A percentile compares a stretch with the other conserved stretches of the same genome.
These are phyloP conservation scores for Pseudogymnoascus sp. DNA, from an alignment of 2,329 filamentous ascomycete genomes.

Conservation along the genomic window DNA sequence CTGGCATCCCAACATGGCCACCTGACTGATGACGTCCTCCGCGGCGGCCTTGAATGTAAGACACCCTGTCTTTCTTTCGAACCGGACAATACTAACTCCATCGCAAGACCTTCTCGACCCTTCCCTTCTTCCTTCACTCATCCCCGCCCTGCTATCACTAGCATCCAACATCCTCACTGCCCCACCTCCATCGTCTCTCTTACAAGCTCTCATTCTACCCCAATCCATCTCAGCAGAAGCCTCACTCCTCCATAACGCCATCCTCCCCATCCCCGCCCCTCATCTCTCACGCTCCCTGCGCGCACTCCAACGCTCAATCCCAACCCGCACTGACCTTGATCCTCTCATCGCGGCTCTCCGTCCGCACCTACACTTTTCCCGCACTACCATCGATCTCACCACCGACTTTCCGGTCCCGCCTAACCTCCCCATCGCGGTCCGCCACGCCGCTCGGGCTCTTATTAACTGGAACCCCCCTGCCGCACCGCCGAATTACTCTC, in stretches of 20 bases:
- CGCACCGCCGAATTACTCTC: constrained; percentile 59
- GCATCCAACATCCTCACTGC: constrained; percentile 42
- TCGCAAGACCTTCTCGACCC: background rate
- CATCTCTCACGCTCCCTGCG: constrained; percentile 60
- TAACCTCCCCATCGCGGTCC: constrained; percentile 50
- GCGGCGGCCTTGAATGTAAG: constrained; percentile 68
- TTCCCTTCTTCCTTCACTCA: constrained; percentile 56
- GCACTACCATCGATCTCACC: constrained; percentile 40
- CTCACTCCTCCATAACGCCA: constrained; percentile 57
- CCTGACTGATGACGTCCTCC: constrained; percentile 61
- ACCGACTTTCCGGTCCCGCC: background rate
- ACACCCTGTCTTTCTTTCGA: constrained; percentile 26
- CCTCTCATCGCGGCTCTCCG: constrained; percentile 60
- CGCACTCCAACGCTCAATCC: constrained; percentile 57
- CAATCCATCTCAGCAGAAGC: constrained; percentile 65
- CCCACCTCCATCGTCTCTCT: constrained; percentile 33
- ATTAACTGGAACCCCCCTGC: constrained; percentile 59
- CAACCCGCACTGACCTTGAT: constrained; percentile 60
- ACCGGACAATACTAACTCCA: background rate
- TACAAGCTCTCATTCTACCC: constrained; percentile 65
- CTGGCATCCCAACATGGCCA: constrained; percentile 58
- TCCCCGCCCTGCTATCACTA: constrained; percentile 62
- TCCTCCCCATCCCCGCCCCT: constrained; percentile 63
- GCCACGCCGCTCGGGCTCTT: constrained; percentile 53
- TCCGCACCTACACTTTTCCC: constrained; percentile 45